A percentile compares a stretch with the other conserved stretches of the same genome.
These are phyloP conservation scores for Microbotryum saponariae DNA, from an alignment of 1,284 basidiomycete genomes.

Conservation along the genomic window DNA sequence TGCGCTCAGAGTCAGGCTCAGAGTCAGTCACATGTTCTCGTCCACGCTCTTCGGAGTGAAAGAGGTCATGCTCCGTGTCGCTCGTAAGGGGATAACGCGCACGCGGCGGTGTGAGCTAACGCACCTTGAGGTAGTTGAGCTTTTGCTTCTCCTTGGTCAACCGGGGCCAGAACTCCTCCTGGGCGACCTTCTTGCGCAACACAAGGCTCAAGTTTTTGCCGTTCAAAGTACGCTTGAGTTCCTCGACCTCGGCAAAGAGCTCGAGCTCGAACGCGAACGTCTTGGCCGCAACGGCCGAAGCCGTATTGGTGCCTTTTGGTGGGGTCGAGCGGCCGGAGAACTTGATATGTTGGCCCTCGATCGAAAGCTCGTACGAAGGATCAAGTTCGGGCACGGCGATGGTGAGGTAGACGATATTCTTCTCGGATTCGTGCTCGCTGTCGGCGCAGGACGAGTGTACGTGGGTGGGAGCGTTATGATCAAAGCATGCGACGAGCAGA, in stretches of 20 bases:
- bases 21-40: not conserved
- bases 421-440: slow-evolving; percentile 22
- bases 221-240: slow-evolving; percentile 24
- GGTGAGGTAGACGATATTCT: slow-evolving; percentile 31
- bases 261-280: slow-evolving; percentile 28
- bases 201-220: slow-evolving; percentile 54
- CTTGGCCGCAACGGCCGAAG: slow-evolving; percentile 21
- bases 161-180: slow-evolving; percentile 78
- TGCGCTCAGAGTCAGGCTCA: not conserved
- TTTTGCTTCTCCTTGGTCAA: slow-evolving; percentile 78
- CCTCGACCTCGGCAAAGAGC: slow-evolving; percentile 27
- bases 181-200: slow-evolving; percentile 69
- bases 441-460: not conserved
- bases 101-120: slow-evolving; percentile 10
- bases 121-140: slow-evolving; percentile 74
- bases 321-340: slow-evolving; percentile 22
- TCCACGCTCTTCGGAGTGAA: no score
- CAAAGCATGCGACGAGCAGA: not conserved
- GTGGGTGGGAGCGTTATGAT: not conserved
- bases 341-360: slow-evolving; percentile 12
- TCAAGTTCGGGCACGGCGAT: slow-evolving; percentile 30
- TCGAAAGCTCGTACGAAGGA: slow-evolving; percentile 15
- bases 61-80: not conserved
- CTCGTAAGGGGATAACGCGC: not conserved
- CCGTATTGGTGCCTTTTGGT: slow-evolving; percentile 18